Evolutionary conservation across 2,329 filamentous ascomycete species (phyloP).

Genomic region (Paecilomyces sp.): DNA sequence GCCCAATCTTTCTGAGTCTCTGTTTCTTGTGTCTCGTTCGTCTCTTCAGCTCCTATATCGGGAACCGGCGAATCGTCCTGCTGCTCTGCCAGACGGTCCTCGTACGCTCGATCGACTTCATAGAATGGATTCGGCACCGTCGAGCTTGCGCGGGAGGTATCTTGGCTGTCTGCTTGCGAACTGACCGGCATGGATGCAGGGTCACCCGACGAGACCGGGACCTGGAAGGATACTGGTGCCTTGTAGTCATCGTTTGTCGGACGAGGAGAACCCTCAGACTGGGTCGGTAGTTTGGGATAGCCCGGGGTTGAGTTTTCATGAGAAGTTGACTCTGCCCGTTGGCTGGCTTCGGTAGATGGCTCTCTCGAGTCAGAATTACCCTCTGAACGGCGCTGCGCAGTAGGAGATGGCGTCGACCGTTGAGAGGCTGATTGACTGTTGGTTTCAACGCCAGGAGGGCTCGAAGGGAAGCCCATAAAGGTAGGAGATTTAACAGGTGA

Average conservation of each 20-base stretch:
- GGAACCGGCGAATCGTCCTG: not conserved
- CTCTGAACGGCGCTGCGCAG: not conserved
- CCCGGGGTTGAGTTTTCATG: not conserved
- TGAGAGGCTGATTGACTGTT: not conserved
- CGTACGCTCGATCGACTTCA: conserved; percentile 17
- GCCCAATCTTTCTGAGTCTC: not conserved
- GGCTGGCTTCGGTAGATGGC: not conserved
- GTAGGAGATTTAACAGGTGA: conserved; percentile 6
- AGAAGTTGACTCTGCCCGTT: not conserved
- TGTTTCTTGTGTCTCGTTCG: not conserved
- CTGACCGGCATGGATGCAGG: not conserved
- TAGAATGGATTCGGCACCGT: conserved; percentile 26
- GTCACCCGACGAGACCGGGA: not conserved
- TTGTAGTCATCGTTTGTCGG: not conserved
- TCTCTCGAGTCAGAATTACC: not conserved
- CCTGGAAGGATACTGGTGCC: not conserved
- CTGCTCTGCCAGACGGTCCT: conserved; percentile 4
- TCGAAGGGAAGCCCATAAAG: conserved; percentile 10
- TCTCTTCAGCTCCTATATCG: conserved; percentile 2
- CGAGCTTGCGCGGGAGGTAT: conserved; percentile 5
- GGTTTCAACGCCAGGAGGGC: conserved; percentile 4
- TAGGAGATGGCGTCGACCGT: not conserved
- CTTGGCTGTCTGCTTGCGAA: conserved; percentile 3
- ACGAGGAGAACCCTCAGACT: not conserved
- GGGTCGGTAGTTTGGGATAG: not conserved